These are phyloP conservation scores for Lablab purpureus DNA, from an alignment of 306 rosid genomes.

Conservation along the genomic window DNA sequence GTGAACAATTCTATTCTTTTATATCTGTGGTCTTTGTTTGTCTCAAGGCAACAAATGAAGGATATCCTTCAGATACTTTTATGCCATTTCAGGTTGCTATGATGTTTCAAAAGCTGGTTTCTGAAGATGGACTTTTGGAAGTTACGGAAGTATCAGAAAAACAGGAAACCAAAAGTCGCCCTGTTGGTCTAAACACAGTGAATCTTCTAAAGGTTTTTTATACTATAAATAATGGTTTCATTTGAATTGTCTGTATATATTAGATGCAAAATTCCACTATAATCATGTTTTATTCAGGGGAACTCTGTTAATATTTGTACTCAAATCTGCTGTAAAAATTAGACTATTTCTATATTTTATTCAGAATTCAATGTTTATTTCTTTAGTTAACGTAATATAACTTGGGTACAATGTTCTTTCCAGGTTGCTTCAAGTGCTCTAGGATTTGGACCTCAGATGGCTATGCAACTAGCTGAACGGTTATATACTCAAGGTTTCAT, in stretches of 20 bases:
- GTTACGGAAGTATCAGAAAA: slow-evolving; percentile 83
- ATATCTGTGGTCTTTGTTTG: slow-evolving; percentile 26
- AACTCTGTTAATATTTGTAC: neutral
- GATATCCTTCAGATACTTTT: slow-evolving; percentile 39
- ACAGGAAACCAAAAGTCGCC: slow-evolving; percentile 90
- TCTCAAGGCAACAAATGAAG: neutral
- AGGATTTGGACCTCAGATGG: slow-evolving; percentile 95
- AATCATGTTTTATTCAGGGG: neutral
- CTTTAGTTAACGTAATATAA: neutral
- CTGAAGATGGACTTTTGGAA: slow-evolving; percentile 74
- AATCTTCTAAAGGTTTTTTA: slow-evolving; percentile 86
- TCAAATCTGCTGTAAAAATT: neutral
- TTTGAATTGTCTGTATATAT: slow-evolving; percentile 7
- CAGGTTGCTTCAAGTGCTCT: slow-evolving; percentile 98
- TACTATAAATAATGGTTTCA: slow-evolving; percentile 16
- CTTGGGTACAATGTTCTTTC: slow-evolving; percentile 33
- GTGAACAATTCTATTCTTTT: slow-evolving; percentile 58
- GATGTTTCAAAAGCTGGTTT: slow-evolving; percentile 85
- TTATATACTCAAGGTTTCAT: slow-evolving; percentile 94
- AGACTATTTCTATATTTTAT: neutral
- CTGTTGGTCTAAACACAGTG: slow-evolving; percentile 95
- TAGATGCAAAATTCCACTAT: slow-evolving; percentile 18
- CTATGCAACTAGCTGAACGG: slow-evolving; percentile 97
- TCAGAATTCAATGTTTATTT: neutral
- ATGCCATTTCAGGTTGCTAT: slow-evolving; percentile 67